Evolutionary conservation across 2,329 filamentous ascomycete species (phyloP), one percentile per base, ranked within the genome.

Genomic region (Plenodomus tracheiphilus): DNA sequence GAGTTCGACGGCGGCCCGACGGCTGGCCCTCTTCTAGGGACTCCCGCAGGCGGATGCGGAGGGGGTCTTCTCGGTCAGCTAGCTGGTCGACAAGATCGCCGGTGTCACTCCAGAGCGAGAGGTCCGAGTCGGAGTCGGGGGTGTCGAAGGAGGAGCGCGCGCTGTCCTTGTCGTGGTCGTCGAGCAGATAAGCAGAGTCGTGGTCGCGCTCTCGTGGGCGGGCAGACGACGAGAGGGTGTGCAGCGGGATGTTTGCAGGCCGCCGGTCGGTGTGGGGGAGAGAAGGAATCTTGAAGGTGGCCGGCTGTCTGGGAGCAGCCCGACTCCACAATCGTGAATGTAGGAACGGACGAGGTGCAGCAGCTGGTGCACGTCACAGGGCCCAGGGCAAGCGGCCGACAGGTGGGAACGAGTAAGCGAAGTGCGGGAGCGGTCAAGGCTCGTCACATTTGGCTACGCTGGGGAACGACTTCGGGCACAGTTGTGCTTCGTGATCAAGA

Each of bases 11-110:
- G 65, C 68, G 56, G 39, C 58, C 59, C n/a, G 56, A 55, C 62
- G 86, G 77, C 46, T 81, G 76, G 62, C 84, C 81, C 64, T 75
- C 82, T 71, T 89, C 84, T 49, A 87, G 74, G 61, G 85, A 85
- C 62, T 84, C 79, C 66, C 81, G 80, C 51, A 93, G 79, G 65
- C 84, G 86, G 62, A 85, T 83, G 62, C 84, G 85, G 61, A 96
- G 81, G 51, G 91, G 89, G 72, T 96, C 90, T 75, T 93, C 85
- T 67, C 86, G 85, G 78, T 89, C 87, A 66, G 84, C 88, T 63
- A 92, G 81, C 80, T 95, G 93, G 77, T 97, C 93, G 67, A 90
- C 91, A 65, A 97, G 84, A 75, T 97, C 94, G 68, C 91, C 93
- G 38, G 93, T 96, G 74, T 97, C 91, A 69, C 89, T 92, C 91